Base-by-base conservation (phyloP, 2,329 filamentous ascomycete species). In the Aspergillus fructus region DNA sequence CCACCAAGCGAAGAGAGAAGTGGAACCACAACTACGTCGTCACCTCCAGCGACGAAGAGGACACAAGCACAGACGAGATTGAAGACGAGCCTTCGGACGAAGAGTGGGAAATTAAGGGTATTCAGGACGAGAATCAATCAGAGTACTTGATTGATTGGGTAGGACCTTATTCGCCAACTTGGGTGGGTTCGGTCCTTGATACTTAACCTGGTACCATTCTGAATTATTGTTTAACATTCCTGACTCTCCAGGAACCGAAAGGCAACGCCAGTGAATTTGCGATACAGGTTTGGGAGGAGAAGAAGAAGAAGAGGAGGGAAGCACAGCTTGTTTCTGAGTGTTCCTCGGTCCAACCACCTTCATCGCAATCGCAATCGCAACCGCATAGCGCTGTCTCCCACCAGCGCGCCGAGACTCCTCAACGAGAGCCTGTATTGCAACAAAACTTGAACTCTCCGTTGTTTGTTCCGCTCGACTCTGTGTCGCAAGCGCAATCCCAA, bases 141-240 rank as follows among this genome's bases (percentile, higher is more conserved):
- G 64, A 71, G 49, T 76, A 75, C 62, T 64, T 76, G 27, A 72
- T 76, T 59, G 73, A 74, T 34, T 75, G 73, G 74, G 68, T 71
- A 55, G 73, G 70, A 8, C 61, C 64, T 27, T 76, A 68, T 61
- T 63, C 68, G 33, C 72, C 74, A 52, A 71, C 65, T 59, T 76
- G 73, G 73, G 74, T 76, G 63, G 67, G 73, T 71, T 51, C 7
- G 13, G 33, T 37, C 37, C 24, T 15, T 19, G 34, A 43, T 13
- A 34, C 12, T 37, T 23, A 27, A 24, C 27, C 15, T 27, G 19
- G 43, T 42, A 21, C 19, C 9, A n/a, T 42, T 33, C 23, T 50
- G 39, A 17, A 43, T 34, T 23, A 40, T 34, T 27, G 19, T 40
- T 57, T 66, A 56, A 64, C 49, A n/a, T 12, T 19, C 23, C n/a